Conservation (phyloP, 441 rosid genomes). For the Adansonia grandidieri region DNA sequence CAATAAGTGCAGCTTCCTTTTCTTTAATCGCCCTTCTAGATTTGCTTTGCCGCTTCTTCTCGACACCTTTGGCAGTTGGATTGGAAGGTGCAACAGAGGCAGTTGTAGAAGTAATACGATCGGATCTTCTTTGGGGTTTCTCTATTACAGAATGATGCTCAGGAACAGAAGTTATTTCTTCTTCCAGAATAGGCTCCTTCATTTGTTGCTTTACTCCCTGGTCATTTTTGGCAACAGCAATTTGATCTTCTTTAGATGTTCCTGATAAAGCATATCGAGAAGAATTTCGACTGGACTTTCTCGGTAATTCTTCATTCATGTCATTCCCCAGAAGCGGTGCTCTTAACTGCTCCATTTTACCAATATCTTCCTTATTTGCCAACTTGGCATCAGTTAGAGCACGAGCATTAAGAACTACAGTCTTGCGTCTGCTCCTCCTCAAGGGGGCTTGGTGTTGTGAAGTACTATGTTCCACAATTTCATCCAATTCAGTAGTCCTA, state of each 20-base stretch:
- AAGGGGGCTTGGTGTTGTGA: constrained; percentile 15
- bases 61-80: constrained; percentile 14
- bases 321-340: background rate
- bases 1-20: constrained; percentile 21
- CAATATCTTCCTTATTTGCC: constrained; percentile 12
- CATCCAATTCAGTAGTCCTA: constrained; percentile 23
- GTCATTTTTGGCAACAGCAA: constrained; percentile 16
- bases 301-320: constrained; percentile 8
- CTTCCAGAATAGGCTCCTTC: constrained; percentile 23
- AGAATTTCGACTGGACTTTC: constrained; percentile 31
- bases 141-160: constrained; percentile 20
- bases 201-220: constrained; percentile 24
- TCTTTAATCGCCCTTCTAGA: constrained; percentile 20
- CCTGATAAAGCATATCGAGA: constrained; percentile 19
- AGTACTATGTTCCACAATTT: constrained; percentile 19
- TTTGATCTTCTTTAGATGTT: constrained; percentile 15
- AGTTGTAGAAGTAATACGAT: constrained; percentile 21
- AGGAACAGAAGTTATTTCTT: background rate
- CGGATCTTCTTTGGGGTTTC: constrained; percentile 29
- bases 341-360: background rate
- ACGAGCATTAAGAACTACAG: constrained; percentile 19
- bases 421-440: constrained; percentile 34
- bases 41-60: constrained; percentile 35
- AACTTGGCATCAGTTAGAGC: background rate
- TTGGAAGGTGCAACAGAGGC: constrained; percentile 21